phyloP scores from a whole-genome alignment of 2,329 filamentous ascomycete species.

The Xylaria sp. region DNA sequence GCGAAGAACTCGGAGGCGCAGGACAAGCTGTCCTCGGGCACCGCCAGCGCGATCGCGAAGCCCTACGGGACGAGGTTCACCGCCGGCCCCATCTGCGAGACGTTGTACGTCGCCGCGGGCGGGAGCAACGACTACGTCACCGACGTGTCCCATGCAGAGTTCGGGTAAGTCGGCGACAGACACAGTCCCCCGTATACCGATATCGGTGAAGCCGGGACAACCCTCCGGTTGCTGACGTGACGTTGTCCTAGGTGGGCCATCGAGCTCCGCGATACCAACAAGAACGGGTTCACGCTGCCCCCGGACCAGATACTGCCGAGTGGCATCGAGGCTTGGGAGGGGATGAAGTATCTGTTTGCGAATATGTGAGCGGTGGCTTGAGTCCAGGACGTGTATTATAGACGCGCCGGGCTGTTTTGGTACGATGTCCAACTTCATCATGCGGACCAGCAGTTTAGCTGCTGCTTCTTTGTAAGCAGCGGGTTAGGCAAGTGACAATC shows the following conservation, averaged over 20 bases:
- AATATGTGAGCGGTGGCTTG: conserved; percentile 21
- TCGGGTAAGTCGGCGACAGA: conserved; percentile 27
- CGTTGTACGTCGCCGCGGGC: conserved; percentile 38
- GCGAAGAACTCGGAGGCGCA: conserved; percentile 30
- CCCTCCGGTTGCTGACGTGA: conserved; percentile 7
- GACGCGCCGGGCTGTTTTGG: background rate
- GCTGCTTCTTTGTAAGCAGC: too few species aligned
- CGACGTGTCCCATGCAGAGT: conserved; percentile 31
- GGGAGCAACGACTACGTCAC: conserved; percentile 38
- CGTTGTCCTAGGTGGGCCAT: conserved; percentile 32
- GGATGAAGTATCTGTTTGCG: conserved; percentile 35
- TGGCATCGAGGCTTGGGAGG: conserved; percentile 36
- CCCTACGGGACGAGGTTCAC: conserved; percentile 39
- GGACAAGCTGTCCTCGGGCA: conserved; percentile 40
- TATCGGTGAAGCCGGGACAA: background rate
- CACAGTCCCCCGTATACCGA: background rate
- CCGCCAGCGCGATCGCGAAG: conserved; percentile 25
- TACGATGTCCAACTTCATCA: background rate
- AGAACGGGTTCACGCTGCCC: conserved; percentile 35
- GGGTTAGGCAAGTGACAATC: too few species aligned
- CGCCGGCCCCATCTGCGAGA: conserved; percentile 42
- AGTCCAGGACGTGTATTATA: background rate
- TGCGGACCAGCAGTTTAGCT: too few species aligned
- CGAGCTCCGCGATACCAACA: conserved; percentile 37
- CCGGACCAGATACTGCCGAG: conserved; percentile 34